A percentile compares a stretch with the other conserved stretches of the same genome.
These are phyloP conservation scores for Jaltomata sinuosa DNA, from an alignment of 257 asterid genomes.

Conservation along the genomic window DNA sequence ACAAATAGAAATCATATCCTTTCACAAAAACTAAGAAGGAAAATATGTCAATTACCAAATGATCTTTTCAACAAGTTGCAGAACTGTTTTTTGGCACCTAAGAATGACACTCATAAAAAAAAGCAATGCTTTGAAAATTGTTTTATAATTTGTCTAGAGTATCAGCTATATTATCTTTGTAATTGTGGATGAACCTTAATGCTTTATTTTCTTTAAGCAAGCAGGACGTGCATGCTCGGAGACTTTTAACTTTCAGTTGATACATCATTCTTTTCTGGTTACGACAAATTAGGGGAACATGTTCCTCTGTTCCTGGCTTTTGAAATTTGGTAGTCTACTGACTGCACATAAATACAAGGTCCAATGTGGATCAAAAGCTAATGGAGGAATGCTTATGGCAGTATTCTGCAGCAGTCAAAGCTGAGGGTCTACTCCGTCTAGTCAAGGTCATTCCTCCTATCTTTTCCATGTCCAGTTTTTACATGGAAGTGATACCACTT, in stretches of 20 bases:
- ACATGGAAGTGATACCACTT: neutral
- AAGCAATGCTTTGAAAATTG: neutral
- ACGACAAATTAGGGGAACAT: neutral
- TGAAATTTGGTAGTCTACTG: neutral
- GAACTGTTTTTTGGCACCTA: neutral
- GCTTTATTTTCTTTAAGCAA: neutral
- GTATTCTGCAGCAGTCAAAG: neutral
- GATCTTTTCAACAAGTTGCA: neutral
- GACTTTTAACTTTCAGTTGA: neutral
- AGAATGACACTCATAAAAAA: neutral
- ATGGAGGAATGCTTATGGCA: neutral
- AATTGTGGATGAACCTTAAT: neutral
- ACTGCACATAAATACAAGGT: neutral
- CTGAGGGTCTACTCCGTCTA: neutral
- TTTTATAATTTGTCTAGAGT: neutral
- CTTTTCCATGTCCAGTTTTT: neutral
- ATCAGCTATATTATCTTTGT: neutral
- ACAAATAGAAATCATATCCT: neutral
- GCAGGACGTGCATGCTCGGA: neutral
- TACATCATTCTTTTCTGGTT: neutral
- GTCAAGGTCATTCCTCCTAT: neutral
- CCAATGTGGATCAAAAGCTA: neutral
- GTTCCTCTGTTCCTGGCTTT: neutral
- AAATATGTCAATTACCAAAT: neutral
- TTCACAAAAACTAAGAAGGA: neutral